Base-by-base conservation (phyloP, 129 eudicot species). In the Cynara cardunculus region DNA sequence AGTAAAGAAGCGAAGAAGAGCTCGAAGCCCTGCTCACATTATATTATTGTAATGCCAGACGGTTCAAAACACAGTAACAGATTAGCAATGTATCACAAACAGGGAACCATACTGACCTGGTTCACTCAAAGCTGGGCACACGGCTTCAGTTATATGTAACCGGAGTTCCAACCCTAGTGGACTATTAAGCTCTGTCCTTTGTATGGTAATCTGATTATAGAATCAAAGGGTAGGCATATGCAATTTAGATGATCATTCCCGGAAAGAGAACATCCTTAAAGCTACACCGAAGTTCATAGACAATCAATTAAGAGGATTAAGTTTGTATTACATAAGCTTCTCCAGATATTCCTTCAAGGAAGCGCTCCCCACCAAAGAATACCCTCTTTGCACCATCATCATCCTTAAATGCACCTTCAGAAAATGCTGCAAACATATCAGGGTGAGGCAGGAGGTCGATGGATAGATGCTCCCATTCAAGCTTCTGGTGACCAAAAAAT, bases 401-500 rank as follows among this genome's bases (percentile, higher is more conserved):
- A 34, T 95, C 99, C 88, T 90, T 95, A 81, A 89, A 87, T 71
- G 91, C 92, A 75, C 87, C 97, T 81, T 86, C 85, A 80, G 92
- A 84, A 79, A 77, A 70, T 74, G 88, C 94, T 76, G 88, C 35
- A 83, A 95, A 95, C 99, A 92, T 95, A 87, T 95, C 99, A 37
- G 99, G 99, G 84, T 95, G 99, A 73, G 99, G 99, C 74, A 92
- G 91, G 82, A 95, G 94, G 87, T 95, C 99, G 81, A 95, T 86
- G 61, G 99, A 95, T 75, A 95, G 81, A 82, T 85, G 85, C 83
- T 91, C 97, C 99, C 99, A 95, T 85, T 92, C 93, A 91, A 95
- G 99, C 85, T 95, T 95, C 99, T 95, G 95, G 74, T 61, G 25
- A 85, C 79, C 81, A 82, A 78, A 72, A 75, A 75, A 84, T 25